These are phyloP conservation scores for Lactarius hengduanensis DNA, from an alignment of 768 basidiomycete species.

Conservation along the genomic window DNA sequence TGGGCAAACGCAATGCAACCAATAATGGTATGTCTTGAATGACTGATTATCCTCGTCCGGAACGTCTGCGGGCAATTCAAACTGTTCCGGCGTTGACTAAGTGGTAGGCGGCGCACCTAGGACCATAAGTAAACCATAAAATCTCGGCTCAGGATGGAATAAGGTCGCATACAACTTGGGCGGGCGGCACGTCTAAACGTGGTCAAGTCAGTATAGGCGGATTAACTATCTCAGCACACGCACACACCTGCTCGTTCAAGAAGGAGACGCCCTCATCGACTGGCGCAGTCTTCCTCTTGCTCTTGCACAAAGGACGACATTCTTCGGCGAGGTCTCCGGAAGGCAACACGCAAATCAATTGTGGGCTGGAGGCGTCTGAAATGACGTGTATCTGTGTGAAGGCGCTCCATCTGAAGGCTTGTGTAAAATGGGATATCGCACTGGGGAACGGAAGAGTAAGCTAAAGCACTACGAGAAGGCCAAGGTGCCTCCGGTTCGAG, in stretches of 20 bases:
- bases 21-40: constrained; percentile 77
- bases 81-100: constrained; percentile 1
- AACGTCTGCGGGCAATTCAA: constrained; percentile 52
- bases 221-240: not conserved
- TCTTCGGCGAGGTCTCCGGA: constrained; percentile 37
- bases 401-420: constrained; percentile 75
- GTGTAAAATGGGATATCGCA: not conserved
- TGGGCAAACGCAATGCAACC: constrained; percentile 61
- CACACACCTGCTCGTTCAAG: constrained; percentile 60
- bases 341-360: constrained; percentile 69
- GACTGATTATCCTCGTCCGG: constrained; percentile 66
- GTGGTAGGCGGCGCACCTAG: constrained; percentile 49
- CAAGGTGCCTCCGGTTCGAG: constrained; percentile 80
- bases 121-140: constrained; percentile 82
- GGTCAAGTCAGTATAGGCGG: not conserved
- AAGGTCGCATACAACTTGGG: constrained; percentile 70
- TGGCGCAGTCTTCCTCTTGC: constrained; percentile 36
- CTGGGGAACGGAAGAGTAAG: not conserved
- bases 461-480: constrained; percentile 89
- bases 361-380: constrained; percentile 51
- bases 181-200: constrained; percentile 55
- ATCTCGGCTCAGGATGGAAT: constrained; percentile 74
- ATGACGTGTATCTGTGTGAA: constrained; percentile 89
- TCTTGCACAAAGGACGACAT: constrained; percentile 30
- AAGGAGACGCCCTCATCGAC: constrained; percentile 70